Evolutionary conservation across 352 stramenopile genomes (phyloP), one percentile per base, ranked within the genome.

Genomic region (Globisporangium echinulatum): DNA sequence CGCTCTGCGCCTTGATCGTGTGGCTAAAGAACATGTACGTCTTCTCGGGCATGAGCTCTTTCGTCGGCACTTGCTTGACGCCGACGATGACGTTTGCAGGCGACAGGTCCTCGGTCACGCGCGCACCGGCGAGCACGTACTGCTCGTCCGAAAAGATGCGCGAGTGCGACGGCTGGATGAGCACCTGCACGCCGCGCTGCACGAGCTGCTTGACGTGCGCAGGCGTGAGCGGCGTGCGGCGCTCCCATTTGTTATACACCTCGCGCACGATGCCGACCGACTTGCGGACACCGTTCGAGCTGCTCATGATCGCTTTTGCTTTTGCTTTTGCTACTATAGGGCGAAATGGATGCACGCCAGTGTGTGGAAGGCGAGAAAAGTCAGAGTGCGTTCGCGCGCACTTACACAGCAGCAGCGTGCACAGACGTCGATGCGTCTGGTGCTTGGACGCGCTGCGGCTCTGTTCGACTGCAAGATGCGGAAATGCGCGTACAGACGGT

Each of bases 21-120:
- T 99, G 96, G 61, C 84, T 96, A 69, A 99, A 99, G 76, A 98
- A 98, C 62, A 98, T 84, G 70, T 98, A 98, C 19, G 92, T 97
- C 73, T 97, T 97, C 43, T 98, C 79, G 7, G 79, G 56, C 50
- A 97, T 70, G 47, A 98, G 71, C 54, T 85, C 63, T 14, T 82
- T 68, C 62, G 84, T 83, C 11, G 82, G 85, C 50, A 97, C 87
- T 59, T 98, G 88, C 74, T 99, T 99, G 62, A 99, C 94, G 68
- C 95, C 94, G 55, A 99, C 82, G 63, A 99, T 96, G 51, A 98
- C 76, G 60, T 91, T 90, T 40, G 90, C 93, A 13, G 67, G 59
- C 33, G 68, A 79, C 7, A 99, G 64, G 63, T 98, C 90, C 19
- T 98, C 92, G 47, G 74, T 84, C 44, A 99, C 56, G 5, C 63